Evolutionary conservation across 192 early-diverging fungal genomes (phyloP).

Genomic region (Rhizophlyctis rosea): DNA sequence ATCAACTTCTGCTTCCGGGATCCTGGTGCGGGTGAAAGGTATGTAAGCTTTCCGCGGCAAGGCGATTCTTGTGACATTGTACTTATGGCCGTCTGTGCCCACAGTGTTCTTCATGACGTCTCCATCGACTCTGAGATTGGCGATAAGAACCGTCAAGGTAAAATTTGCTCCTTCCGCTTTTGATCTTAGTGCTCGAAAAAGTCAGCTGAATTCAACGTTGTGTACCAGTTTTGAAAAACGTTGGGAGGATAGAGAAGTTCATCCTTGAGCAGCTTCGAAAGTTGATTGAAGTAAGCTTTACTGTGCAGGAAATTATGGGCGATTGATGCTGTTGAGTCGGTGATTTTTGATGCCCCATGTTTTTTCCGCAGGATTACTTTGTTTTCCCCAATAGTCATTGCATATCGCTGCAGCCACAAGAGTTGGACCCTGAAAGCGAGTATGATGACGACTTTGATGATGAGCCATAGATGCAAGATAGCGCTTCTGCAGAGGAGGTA

Average conservation of each 20-base stretch:
- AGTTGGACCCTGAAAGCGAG: constrained; percentile 7
- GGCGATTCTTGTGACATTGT: background rate
- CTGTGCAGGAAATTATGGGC: constrained; percentile 42
- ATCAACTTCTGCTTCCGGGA: constrained; percentile 62
- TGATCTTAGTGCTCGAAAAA: too few species aligned
- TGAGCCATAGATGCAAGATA: too few species aligned
- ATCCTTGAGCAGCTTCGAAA: constrained; percentile 37
- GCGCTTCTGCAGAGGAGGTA: too few species aligned
- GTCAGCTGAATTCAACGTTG: too few species aligned
- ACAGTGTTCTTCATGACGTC: constrained; percentile 51
- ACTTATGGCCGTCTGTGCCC: background rate
- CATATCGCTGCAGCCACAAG: constrained; percentile 23
- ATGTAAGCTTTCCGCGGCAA: background rate
- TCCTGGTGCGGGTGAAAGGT: constrained; percentile 39
- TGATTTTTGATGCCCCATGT: background rate
- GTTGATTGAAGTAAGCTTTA: constrained; percentile 27
- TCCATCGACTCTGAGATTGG: constrained; percentile 62
- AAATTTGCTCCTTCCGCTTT: background rate
- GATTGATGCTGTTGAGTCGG: constrained; percentile 17
- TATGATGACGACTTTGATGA: background rate
- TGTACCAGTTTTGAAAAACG: constrained; percentile 60
- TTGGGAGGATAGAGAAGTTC: constrained; percentile 56
- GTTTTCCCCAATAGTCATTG: constrained; percentile 52
- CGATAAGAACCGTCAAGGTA: constrained; percentile 48
- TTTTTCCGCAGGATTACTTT: constrained; percentile 33